A percentile compares a stretch with the other conserved stretches of the same genome.
phyloP scores from a whole-genome alignment of 345 rosid genomes.

The Camelina neglecta region DNA sequence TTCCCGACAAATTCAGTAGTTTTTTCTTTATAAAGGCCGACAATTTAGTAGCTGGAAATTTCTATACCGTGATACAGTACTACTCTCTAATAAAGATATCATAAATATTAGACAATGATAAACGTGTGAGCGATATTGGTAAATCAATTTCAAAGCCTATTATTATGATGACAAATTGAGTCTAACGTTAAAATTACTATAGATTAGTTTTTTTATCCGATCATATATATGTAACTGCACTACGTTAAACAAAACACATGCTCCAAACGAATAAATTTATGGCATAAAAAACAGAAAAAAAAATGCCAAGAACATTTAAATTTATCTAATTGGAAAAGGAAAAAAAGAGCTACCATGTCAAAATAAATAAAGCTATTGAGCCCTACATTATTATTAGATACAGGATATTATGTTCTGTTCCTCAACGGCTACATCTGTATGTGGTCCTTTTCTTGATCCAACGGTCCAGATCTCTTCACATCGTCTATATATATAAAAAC shows the following conservation, averaged over 20 bases:
- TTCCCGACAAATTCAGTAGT: neutral
- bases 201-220: neutral
- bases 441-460: slow-evolving; percentile 32
- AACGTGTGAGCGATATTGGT: neutral
- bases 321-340: neutral
- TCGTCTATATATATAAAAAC: slow-evolving; percentile 30
- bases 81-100: neutral
- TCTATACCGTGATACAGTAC: neutral
- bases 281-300: neutral
- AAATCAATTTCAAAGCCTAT: neutral
- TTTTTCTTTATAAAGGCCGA: neutral
- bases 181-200: neutral
- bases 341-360: neutral
- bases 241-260: slow-evolving; percentile 2
- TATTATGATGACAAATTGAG: neutral
- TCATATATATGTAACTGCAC: neutral
- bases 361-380: neutral
- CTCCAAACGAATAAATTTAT: slow-evolving; percentile 7
- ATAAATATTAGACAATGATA: neutral
- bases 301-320: neutral
- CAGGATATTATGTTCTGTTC: slow-evolving; percentile 31
- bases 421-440: slow-evolving; percentile 59
- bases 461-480: slow-evolving; percentile 48
- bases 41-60: slow-evolving; percentile 11
- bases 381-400: slow-evolving; percentile 31